These are phyloP conservation scores for Penicillium thymicola DNA, from an alignment of 2,329 filamentous ascomycete genomes.

Conservation along the genomic window DNA sequence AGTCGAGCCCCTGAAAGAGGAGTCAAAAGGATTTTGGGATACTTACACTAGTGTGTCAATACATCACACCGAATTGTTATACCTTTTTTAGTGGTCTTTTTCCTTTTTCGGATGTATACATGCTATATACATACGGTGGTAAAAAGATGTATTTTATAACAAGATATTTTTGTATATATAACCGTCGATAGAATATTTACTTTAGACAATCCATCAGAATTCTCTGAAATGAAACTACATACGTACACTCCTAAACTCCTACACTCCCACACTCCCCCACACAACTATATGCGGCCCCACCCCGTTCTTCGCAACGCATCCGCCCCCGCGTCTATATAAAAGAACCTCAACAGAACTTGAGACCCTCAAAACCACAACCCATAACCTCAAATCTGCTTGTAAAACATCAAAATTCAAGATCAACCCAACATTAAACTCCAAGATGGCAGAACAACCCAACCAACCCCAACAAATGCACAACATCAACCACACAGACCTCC, in stretches of 20 bases:
- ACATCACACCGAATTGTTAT: not conserved
- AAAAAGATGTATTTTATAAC: no score
- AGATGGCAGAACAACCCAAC: slow-evolving; percentile 9
- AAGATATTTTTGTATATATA: no score
- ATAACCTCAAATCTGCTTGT: not conserved
- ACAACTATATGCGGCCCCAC: not conserved
- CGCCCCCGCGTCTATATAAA: slow-evolving; percentile 10
- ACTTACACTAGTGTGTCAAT: no score
- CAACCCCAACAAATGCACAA: slow-evolving; percentile 15
- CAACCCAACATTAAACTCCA: not conserved
- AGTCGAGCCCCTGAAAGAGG: no score
- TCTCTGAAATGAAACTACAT: not conserved
- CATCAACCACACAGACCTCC: slow-evolving; percentile 15
- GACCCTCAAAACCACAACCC: not conserved
- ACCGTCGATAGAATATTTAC: no score
- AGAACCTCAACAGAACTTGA: not conserved
- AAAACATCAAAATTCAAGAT: not conserved
- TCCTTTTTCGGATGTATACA: no score
- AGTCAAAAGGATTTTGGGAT: no score
- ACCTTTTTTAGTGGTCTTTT: no score
- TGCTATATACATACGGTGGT: no score
- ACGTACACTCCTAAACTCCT: no score
- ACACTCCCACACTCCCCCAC: not conserved
- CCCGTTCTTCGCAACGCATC: slow-evolving; percentile 1
- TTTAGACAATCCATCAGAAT: no score